Evolutionary conservation across 352 stramenopile species (phyloP).

Genomic region (Phytophthora colocasiae): DNA sequence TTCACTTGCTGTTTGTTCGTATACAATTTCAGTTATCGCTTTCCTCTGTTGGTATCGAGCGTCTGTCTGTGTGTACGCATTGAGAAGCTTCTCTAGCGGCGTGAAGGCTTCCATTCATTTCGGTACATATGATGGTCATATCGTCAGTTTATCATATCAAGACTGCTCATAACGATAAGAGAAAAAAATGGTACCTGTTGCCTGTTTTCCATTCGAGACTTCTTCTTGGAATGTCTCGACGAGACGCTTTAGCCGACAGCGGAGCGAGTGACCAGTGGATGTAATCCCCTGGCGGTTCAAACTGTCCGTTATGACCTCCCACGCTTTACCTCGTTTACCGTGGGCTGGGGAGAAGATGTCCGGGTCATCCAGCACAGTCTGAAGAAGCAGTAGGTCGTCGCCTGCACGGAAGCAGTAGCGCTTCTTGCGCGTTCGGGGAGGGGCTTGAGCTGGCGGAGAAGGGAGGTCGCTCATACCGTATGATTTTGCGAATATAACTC

Average conservation of each 20-base stretch:
- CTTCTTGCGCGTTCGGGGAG: conserved; percentile 18
- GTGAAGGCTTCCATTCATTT: conserved; percentile 12
- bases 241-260: conserved; percentile 20
- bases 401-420: conserved; percentile 25
- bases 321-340: conserved; percentile 4
- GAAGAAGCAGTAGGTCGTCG: conserved; percentile 23
- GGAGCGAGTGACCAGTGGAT: conserved; percentile 15
- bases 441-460: neutral
- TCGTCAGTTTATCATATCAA: conserved; percentile 1
- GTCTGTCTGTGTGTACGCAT: conserved; percentile 12
- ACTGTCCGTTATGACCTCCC: conserved; percentile 16
- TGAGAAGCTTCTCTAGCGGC: conserved; percentile 25
- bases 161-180: conserved; percentile 3
- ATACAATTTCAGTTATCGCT: neutral
- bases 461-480: conserved; percentile 25
- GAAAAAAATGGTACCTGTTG: neutral
- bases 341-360: conserved; percentile 2
- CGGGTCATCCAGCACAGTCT: conserved; percentile 9
- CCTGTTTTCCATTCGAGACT: conserved; percentile 1
- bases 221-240: conserved; percentile 15
- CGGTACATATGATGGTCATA: conserved; percentile 17
- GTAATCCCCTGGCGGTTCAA: conserved; percentile 17
- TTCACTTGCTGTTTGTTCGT: neutral
- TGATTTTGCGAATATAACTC: no score
- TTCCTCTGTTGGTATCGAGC: neutral